These are phyloP conservation scores for Globisporangium spiculum DNA, from an alignment of 352 stramenopile species.

Conservation along the genomic window DNA sequence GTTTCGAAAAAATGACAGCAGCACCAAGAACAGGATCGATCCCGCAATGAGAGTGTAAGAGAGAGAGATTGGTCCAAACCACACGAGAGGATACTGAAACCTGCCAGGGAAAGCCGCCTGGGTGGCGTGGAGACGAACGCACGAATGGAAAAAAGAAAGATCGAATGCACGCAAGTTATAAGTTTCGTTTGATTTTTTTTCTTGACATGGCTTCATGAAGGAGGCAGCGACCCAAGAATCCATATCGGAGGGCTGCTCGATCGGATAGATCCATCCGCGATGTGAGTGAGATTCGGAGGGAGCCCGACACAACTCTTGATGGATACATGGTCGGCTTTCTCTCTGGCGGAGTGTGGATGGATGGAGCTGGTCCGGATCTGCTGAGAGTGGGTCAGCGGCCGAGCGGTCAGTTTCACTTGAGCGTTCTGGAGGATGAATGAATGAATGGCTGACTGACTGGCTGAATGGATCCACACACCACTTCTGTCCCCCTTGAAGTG, in stretches of 20 bases:
- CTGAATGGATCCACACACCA: background rate
- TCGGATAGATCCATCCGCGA: background rate
- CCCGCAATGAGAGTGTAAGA: background rate
- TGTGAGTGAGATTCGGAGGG: background rate
- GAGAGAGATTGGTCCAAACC: background rate
- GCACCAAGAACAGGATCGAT: background rate
- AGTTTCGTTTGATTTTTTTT: too few species aligned
- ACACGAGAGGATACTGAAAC: background rate
- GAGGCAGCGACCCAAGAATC: background rate
- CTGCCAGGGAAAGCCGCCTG: background rate
- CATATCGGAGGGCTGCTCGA: background rate
- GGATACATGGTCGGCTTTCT: background rate
- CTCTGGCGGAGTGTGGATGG: background rate
- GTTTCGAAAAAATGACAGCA: background rate
- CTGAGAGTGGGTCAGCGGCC: background rate
- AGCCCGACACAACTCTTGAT: background rate
- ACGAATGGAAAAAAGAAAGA: background rate
- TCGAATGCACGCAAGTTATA: background rate
- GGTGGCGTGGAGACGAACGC: background rate
- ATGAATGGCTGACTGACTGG: background rate
- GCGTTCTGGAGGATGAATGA: background rate
- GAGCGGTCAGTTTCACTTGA: background rate
- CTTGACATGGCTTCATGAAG: too few species aligned
- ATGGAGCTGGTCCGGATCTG: background rate
- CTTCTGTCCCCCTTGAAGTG: background rate